Conservation (phyloP, 257 asterid genomes). For the Solanum virginianum region DNA sequence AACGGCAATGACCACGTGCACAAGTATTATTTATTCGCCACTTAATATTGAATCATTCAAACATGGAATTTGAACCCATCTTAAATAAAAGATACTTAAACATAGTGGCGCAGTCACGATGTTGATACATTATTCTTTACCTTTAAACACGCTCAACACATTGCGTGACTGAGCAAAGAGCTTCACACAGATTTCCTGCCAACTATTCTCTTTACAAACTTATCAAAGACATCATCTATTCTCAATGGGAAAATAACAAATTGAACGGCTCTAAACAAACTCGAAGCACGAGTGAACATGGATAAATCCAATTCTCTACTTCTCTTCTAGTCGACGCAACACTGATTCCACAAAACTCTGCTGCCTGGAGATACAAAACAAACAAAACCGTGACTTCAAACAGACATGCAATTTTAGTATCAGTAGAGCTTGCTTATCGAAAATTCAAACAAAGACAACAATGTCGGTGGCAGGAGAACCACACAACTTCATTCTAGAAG, state of each 20-base stretch:
- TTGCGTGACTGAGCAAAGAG: not conserved
- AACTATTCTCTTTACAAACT: not conserved
- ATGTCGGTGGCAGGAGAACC: not conserved
- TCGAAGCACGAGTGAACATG: not conserved
- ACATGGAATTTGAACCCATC: not conserved
- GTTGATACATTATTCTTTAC: not conserved
- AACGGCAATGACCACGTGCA: not conserved
- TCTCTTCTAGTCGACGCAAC: slow-evolving; percentile 60
- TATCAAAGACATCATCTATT: not conserved
- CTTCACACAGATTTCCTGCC: not conserved
- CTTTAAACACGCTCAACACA: not conserved
- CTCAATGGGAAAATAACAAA: not conserved
- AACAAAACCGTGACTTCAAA: not conserved
- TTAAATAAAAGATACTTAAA: too few species aligned
- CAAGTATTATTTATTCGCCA: not conserved
- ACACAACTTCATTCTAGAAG: not conserved
- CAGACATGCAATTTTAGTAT: not conserved
- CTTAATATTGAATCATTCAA: not conserved
- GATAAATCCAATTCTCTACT: slow-evolving; percentile 12
- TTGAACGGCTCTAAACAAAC: not conserved
- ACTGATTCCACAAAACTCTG: slow-evolving; percentile 70
- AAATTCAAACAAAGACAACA: not conserved
- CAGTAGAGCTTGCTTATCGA: not conserved
- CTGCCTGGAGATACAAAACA: slow-evolving; percentile 42
- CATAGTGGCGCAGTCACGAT: not conserved